Evolutionary conservation across 2,329 filamentous ascomycete species (phyloP), one percentile per base, ranked within the genome.

Genomic region (Dothidotthia symphoricarpi): DNA sequence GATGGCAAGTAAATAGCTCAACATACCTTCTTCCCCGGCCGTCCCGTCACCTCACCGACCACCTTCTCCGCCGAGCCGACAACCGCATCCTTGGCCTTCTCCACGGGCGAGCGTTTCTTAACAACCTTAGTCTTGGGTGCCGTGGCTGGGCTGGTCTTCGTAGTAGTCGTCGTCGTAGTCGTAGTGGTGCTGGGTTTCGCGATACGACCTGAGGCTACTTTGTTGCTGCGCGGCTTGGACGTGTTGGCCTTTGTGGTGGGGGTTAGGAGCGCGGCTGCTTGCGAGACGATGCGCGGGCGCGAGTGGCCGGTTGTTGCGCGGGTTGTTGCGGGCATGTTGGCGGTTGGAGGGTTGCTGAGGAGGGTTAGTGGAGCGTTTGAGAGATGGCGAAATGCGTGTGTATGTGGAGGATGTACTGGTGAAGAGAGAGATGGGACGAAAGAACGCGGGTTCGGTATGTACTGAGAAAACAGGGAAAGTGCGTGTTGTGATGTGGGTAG

Each of bases 251-350:
- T 70, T 57, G 64, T 70, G 53, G 64, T 65, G 19, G 51, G 53
- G 26, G 62, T 46, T 24, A 51, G 35, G 10, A 63, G 67, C 11
- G 72, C 73, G 58, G 77, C 74, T 55, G 77, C 58, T 29, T 69
- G 64, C 43, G 67, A 60, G 58, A 78, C 71, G 59, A 78, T 64
- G 57, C 76, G 74, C 45, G 76, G 75, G 61, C 70, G 72, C 47
- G 73, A 72, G 66, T 50, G 48, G 22, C 50, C 50, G 8, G 40
- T 43, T 19, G 35, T 43, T 24, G 40, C 40, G 28, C 40, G 40
- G 17, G 40, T 43, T 13, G 40, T 38, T 24, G 40, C 35, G 25
- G 40, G 31, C 40, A 43, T 43, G 12, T 10, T 43, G 31, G 12
- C 14, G 16, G 15, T 5, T 6, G 14, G 12, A 19, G 10, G 7